Conservation (phyloP, 192 early-diverging fungal species). For the Globomyces pollinis-pini region DNA sequence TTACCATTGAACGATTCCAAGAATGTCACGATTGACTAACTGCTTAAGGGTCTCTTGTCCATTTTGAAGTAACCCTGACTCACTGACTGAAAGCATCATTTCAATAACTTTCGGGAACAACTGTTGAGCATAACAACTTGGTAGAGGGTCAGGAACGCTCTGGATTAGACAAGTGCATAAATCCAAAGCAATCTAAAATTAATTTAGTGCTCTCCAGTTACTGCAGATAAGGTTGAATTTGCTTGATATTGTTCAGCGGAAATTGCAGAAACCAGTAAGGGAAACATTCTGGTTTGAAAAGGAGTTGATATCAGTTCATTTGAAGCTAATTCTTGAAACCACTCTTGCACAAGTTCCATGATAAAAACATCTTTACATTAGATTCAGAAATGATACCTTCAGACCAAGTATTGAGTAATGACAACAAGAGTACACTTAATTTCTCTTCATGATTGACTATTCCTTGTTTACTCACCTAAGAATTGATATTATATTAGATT, state of each 20-base stretch:
- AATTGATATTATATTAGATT: no score
- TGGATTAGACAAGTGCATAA: slow-evolving; percentile 65
- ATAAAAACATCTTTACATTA: slow-evolving; percentile 73
- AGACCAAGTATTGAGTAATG: slow-evolving; percentile 50
- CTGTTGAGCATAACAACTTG: slow-evolving; percentile 33
- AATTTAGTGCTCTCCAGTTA: background rate
- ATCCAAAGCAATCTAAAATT: slow-evolving; percentile 52
- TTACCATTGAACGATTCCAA: slow-evolving; percentile 72
- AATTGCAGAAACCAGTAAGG: slow-evolving; percentile 56
- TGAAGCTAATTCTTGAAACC: slow-evolving; percentile 67
- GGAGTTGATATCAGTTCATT: slow-evolving; percentile 54
- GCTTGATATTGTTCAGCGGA: slow-evolving; percentile 13
- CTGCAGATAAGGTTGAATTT: background rate
- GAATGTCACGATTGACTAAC: slow-evolving; percentile 70
- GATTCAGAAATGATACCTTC: background rate
- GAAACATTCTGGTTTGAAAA: slow-evolving; percentile 68
- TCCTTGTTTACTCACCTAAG: no score
- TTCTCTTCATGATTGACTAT: background rate
- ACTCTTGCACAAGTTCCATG: slow-evolving; percentile 64
- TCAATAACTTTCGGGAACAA: slow-evolving; percentile 79
- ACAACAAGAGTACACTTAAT: slow-evolving; percentile 40
- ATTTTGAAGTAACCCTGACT: slow-evolving; percentile 78
- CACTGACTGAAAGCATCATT: slow-evolving; percentile 57
- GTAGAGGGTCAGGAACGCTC: slow-evolving; percentile 65
- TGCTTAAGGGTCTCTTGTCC: slow-evolving; percentile 77